Evolutionary conservation across 116 monocot genomes (phyloP).

Genomic region (Phalaenopsis hybrid): DNA sequence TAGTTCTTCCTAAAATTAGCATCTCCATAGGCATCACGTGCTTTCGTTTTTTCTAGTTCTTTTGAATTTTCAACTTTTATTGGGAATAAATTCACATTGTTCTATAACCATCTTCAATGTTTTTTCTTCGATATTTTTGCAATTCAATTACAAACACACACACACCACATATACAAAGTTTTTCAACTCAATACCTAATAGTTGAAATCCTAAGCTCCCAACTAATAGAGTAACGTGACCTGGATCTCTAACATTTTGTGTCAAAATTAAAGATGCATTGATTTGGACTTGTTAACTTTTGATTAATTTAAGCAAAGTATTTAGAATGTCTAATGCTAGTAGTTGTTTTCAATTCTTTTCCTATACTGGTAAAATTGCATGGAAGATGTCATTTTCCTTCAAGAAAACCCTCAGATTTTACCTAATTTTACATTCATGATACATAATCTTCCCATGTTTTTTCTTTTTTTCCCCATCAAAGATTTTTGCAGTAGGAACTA

Average conservation of each 20-base stretch:
- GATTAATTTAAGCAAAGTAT: not conserved
- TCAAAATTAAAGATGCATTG: not conserved
- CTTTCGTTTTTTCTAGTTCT: not conserved
- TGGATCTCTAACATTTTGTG: no score
- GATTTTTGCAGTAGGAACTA: not conserved
- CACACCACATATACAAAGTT: no score
- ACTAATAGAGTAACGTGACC: no score
- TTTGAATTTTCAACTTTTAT: not conserved
- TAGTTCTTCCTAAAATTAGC: constrained; percentile 13
- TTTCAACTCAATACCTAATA: no score
- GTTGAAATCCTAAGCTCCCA: no score
- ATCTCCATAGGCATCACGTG: no score
- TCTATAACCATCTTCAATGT: no score
- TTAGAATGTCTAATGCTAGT: not conserved
- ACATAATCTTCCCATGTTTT: not conserved
- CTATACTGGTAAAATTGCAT: not conserved
- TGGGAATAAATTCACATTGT: not conserved
- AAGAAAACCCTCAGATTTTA: not conserved
- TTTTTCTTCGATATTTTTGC: no score
- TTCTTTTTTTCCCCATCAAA: not conserved
- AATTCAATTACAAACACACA: no score
- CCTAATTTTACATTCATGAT: not conserved
- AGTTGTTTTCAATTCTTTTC: not conserved
- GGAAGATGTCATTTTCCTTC: not conserved
- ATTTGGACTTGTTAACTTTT: not conserved